A percentile compares a stretch with the other conserved stretches of the same genome.
Conservation (phyloP, 2,329 filamentous ascomycete species). For the Paecilomyces sp. region DNA sequence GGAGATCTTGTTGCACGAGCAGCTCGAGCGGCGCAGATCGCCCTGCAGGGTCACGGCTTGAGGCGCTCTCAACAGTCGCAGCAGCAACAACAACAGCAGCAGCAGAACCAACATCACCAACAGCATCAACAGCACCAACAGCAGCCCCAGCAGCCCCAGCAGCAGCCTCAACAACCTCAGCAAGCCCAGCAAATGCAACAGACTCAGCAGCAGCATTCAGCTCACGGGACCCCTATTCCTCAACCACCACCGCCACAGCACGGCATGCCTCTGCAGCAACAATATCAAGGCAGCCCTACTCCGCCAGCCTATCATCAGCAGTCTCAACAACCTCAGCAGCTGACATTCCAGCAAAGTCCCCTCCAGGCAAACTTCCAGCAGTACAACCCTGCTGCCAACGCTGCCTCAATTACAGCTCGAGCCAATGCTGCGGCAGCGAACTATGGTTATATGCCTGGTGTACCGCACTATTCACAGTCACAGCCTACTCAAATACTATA, state of each 20-base stretch:
- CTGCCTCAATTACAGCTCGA: conserved; percentile 19
- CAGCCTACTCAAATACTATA: conserved; percentile 51
- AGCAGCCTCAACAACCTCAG: conserved; percentile 19
- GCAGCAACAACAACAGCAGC: conserved; percentile 22
- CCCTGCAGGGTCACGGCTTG: conserved; percentile 36
- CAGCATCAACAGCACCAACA: conserved; percentile 18
- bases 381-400: conserved; percentile 27
- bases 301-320: conserved; percentile 29
- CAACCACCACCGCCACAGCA: conserved; percentile 18
- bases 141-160: conserved; percentile 6
- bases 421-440: conserved; percentile 28
- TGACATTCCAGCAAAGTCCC: conserved; percentile 34
- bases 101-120: conserved; percentile 19
- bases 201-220: conserved; percentile 12
- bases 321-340: conserved; percentile 19
- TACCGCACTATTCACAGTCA: conserved; percentile 40
- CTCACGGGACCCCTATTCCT: conserved; percentile 27
- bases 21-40: conserved; percentile 41
- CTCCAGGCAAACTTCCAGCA: conserved; percentile 36
- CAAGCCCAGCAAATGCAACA: conserved; percentile 5
- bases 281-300: conserved; percentile 28
- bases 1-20: conserved; percentile 42
- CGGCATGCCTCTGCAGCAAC: conserved; percentile 17
- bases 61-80: conserved; percentile 28
- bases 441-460: conserved; percentile 38